Conservation (phyloP, 73 alveolate species). For the Urostyla sp. region DNA sequence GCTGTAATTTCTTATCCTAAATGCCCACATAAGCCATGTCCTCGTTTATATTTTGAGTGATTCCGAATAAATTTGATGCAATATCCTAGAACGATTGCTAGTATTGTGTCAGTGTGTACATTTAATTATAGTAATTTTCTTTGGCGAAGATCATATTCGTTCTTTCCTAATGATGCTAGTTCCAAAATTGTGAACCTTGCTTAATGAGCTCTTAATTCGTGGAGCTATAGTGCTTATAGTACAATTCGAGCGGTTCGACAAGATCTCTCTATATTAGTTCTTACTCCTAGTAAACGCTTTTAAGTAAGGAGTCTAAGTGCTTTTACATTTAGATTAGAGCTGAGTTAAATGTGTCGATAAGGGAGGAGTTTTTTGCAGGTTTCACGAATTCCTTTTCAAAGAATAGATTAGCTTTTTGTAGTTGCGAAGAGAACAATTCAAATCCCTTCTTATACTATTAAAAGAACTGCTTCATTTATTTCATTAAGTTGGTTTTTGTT, state of each 20-base stretch:
- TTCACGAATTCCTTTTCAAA: constrained; percentile 42
- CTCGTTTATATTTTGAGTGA: neutral
- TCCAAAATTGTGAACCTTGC: constrained; percentile 28
- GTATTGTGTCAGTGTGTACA: constrained; percentile 1
- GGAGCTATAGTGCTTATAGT: constrained; percentile 32
- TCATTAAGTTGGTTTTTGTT: constrained; percentile 1
- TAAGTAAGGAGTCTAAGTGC: constrained; percentile 1
- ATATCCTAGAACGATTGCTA: neutral
- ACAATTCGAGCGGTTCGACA: constrained; percentile 40
- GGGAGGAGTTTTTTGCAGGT: neutral
- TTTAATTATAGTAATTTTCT: constrained; percentile 31
- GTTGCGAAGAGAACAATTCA: constrained; percentile 1
- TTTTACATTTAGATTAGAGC: constrained; percentile 15
- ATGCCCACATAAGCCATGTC: constrained; percentile 40
- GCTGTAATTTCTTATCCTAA: constrained; percentile 30
- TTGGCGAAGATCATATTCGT: constrained; percentile 50
- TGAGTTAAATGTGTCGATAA: constrained; percentile 23
- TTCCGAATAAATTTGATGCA: neutral
- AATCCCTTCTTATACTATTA: constrained; percentile 11
- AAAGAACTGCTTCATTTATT: constrained; percentile 9
- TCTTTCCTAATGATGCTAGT: constrained; percentile 23
- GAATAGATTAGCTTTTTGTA: neutral
- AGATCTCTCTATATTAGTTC: constrained; percentile 28
- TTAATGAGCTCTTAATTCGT: constrained; percentile 33
- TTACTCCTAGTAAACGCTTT: neutral